Conservation (phyloP, 139 green algal genomes). For the Nannochloris sp. region DNA sequence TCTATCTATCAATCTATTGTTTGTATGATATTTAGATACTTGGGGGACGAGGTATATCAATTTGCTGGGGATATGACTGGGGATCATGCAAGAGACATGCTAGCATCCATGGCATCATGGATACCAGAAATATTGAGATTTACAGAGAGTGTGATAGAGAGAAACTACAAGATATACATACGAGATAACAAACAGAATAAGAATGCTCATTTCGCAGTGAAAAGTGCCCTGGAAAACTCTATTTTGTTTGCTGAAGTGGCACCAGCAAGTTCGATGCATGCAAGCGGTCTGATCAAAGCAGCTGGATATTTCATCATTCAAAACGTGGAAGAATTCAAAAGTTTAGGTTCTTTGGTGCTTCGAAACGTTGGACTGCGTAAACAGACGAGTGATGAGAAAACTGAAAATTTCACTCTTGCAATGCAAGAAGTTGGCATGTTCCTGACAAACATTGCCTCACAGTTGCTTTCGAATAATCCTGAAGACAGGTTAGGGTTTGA, state of each 20-base stretch:
- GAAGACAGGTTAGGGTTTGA: slow-evolving; percentile 41
- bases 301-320: slow-evolving; percentile 46
- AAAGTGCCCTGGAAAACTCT: slow-evolving; percentile 36
- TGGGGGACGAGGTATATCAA: slow-evolving; percentile 64
- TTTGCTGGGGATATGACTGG: slow-evolving; percentile 33
- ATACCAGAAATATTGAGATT: slow-evolving; percentile 51
- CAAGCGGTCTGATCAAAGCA: slow-evolving; percentile 42
- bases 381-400: slow-evolving; percentile 37
- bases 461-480: slow-evolving; percentile 23
- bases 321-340: slow-evolving; percentile 38
- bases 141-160: slow-evolving; percentile 30
- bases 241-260: slow-evolving; percentile 56
- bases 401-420: slow-evolving; percentile 27
- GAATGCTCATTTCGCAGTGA: slow-evolving; percentile 39
- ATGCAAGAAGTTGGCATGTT: slow-evolving; percentile 39
- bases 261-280: slow-evolving; percentile 42
- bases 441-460: slow-evolving; percentile 32
- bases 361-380: slow-evolving; percentile 29
- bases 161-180: slow-evolving; percentile 19
- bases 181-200: slow-evolving; percentile 8
- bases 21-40: slow-evolving; percentile 62
- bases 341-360: slow-evolving; percentile 49
- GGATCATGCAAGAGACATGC: slow-evolving; percentile 47
- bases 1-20: slow-evolving; percentile 27
- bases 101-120: slow-evolving; percentile 41